These are phyloP conservation scores for Stereum hirsutum DNA, from an alignment of 1,284 basidiomycete genomes.

Conservation along the genomic window DNA sequence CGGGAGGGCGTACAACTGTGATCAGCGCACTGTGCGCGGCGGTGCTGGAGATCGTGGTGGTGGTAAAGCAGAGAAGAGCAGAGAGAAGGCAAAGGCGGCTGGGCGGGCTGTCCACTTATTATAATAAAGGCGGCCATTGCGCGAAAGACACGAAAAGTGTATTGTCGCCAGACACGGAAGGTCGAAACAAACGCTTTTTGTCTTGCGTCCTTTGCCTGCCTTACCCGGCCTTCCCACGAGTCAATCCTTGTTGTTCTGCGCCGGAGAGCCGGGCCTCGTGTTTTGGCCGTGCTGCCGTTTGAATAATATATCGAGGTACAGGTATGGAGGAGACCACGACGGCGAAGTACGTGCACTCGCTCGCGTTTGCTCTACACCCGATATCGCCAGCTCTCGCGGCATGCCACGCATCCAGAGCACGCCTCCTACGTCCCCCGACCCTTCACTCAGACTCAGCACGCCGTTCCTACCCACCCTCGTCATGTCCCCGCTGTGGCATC, in stretches of 20 bases:
- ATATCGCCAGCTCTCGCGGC: conserved; percentile 50
- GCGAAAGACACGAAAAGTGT: background rate
- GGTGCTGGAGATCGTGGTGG: background rate
- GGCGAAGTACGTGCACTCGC: conserved; percentile 33
- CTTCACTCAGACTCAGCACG: too few species aligned
- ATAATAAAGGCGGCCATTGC: too few species aligned
- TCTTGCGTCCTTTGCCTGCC: background rate
- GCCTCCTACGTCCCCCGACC: conserved; percentile 22
- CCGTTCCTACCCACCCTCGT: conserved; percentile 20
- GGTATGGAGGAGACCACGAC: conserved; percentile 21
- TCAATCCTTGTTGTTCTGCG: background rate
- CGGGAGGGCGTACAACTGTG: too few species aligned
- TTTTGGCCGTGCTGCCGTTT: background rate
- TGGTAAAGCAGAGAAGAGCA: background rate
- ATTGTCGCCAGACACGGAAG: background rate
- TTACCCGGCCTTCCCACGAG: background rate
- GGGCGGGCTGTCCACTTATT: background rate
- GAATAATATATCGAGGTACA: too few species aligned
- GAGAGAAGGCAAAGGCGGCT: conserved; percentile 1
- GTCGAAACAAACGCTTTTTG: background rate
- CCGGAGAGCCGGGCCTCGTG: background rate
- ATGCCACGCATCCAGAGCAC: conserved; percentile 38
- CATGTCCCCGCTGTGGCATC: conserved; percentile 46
- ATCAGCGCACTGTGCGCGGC: too few species aligned
- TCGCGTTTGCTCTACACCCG: conserved; percentile 37